phyloP scores from a whole-genome alignment of 805 yeast species.

The Barnettozyma sp. region DNA sequence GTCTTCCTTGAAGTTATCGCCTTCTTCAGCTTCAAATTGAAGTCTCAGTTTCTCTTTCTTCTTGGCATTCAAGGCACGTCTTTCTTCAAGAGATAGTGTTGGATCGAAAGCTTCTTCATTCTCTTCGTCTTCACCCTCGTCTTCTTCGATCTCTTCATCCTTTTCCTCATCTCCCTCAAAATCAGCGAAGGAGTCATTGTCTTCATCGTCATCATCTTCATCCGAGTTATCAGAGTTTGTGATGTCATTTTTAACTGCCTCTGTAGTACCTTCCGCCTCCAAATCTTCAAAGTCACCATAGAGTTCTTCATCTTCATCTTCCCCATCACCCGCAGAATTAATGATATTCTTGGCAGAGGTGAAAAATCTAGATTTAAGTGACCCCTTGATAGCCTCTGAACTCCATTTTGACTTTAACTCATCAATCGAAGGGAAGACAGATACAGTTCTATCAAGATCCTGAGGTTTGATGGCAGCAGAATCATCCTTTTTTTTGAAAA shows the following conservation, averaged over 20 bases:
- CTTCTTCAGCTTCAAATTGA: slow-evolving; percentile 82
- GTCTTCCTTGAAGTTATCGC: slow-evolving; percentile 70
- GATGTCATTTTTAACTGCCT: slow-evolving; percentile 27
- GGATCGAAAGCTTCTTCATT: slow-evolving; percentile 29
- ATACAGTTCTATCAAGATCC: slow-evolving; percentile 34
- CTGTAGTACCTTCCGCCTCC: slow-evolving; percentile 29
- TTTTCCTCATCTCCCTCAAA: slow-evolving; percentile 45
- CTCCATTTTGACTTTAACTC: slow-evolving; percentile 42
- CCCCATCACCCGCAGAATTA: slow-evolving; percentile 30
- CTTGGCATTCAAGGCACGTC: slow-evolving; percentile 74
- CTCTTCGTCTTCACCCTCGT: slow-evolving; percentile 35
- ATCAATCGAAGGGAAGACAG: slow-evolving; percentile 34
- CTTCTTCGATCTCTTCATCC: slow-evolving; percentile 38
- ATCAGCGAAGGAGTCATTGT: slow-evolving; percentile 44
- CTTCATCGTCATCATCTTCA: slow-evolving; percentile 18
- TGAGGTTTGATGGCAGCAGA: slow-evolving; percentile 19
- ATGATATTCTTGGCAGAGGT: slow-evolving; percentile 43
- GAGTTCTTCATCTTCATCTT: slow-evolving; percentile 41
- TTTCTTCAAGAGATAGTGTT: slow-evolving; percentile 55
- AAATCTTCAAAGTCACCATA: slow-evolving; percentile 54
- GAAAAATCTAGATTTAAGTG: slow-evolving; percentile 42
- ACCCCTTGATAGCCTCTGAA: slow-evolving; percentile 35
- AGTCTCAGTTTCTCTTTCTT: slow-evolving; percentile 83
- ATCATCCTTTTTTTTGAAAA: slow-evolving; percentile 42
- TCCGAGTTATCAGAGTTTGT: slow-evolving; percentile 1